These are phyloP conservation scores for Cladorrhinum samala DNA, from an alignment of 495 filamentous ascomycete genomes.

Conservation along the genomic window DNA sequence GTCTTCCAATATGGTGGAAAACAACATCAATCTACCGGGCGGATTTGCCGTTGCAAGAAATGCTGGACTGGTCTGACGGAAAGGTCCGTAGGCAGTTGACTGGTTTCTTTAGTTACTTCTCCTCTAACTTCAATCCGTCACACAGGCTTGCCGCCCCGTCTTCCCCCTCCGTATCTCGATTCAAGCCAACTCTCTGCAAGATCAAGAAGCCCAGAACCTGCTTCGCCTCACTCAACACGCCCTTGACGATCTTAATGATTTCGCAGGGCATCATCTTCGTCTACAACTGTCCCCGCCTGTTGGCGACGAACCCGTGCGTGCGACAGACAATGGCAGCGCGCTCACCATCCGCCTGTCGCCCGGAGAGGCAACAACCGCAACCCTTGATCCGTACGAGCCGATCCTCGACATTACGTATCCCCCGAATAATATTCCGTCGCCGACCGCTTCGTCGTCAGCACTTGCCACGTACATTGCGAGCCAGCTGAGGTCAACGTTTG, in stretches of 20 bases:
- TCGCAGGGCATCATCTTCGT: conserved; percentile 82
- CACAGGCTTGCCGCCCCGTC: conserved; percentile 75
- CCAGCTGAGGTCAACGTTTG: conserved; percentile 71
- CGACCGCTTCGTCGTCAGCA: conserved; percentile 62
- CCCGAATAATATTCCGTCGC: conserved; percentile 62
- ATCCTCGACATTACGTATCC: conserved; percentile 76
- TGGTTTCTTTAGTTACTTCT: background rate
- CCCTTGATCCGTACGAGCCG: conserved; percentile 61
- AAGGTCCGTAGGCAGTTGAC: conserved; percentile 65
- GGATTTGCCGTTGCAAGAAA: conserved; percentile 71
- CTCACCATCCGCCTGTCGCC: conserved; percentile 64
- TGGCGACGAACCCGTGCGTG: conserved; percentile 14
- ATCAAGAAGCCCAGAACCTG: conserved; percentile 67
- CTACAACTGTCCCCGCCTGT: conserved; percentile 55
- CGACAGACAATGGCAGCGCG: conserved; percentile 46
- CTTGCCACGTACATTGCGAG: conserved; percentile 76
- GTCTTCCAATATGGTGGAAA: conserved; percentile 91
- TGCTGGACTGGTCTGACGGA: conserved; percentile 90
- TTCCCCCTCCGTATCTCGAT: conserved; percentile 81
- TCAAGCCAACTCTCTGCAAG: conserved; percentile 60
- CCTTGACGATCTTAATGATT: conserved; percentile 85
- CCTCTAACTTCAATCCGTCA: background rate
- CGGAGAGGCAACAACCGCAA: conserved; percentile 54
- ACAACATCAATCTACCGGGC: conserved; percentile 95
- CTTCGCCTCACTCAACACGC: conserved; percentile 82